These are phyloP conservation scores for Pholiota microspora DNA, from an alignment of 768 basidiomycete species.

Conservation along the genomic window DNA sequence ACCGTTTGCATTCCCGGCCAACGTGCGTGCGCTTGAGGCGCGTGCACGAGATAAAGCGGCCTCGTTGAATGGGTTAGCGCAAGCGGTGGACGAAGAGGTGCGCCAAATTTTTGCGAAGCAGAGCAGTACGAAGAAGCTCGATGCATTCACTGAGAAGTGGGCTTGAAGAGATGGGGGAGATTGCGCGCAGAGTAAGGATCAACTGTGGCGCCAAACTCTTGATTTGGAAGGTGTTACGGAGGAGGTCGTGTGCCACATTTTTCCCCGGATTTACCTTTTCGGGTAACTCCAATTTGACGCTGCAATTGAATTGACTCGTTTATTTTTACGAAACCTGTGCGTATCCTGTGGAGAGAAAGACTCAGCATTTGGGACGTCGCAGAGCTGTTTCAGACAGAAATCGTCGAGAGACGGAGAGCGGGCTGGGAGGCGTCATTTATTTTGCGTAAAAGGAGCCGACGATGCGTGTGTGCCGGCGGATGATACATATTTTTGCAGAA, in stretches of 20 bases:
- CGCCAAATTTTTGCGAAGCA: conserved; percentile 5
- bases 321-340: not conserved
- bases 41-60: conserved; percentile 6
- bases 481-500: not conserved
- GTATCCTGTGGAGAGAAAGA: not conserved
- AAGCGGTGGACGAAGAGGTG: conserved; percentile 16
- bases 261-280: not conserved
- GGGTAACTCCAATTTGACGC: not conserved
- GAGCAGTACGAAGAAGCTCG: not conserved
- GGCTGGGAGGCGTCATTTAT: too few species aligned
- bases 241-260: not conserved
- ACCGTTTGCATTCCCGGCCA: conserved; percentile 18
- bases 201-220: too few species aligned
- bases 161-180: too few species aligned
- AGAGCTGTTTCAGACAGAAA: too few species aligned
- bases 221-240: not conserved
- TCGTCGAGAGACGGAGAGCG: too few species aligned
- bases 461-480: not conserved
- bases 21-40: conserved; percentile 13
- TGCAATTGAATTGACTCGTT: not conserved
- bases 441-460: not conserved
- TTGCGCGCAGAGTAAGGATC: too few species aligned
- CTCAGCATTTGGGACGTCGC: too few species aligned
- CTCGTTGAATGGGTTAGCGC: conserved; percentile 16
- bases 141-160: conserved; percentile 4